Conservation (phyloP, 129 eudicot species). For the Flaveria trinervia region DNA sequence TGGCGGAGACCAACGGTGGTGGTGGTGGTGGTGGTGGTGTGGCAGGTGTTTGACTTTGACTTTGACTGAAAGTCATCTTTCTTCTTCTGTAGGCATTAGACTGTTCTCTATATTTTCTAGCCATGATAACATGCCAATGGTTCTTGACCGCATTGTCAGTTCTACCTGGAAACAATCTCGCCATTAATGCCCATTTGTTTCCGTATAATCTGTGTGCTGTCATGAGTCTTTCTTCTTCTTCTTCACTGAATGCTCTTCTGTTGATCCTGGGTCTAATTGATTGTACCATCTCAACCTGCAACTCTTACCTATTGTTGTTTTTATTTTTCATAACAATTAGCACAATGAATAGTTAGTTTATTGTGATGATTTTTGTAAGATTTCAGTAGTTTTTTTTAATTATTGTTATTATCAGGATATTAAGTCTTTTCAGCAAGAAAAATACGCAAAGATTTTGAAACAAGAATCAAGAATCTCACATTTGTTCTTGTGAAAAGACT, state of each 20-base stretch:
- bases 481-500: conserved; percentile 18
- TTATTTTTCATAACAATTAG: conserved; percentile 23
- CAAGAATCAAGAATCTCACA: conserved; percentile 15
- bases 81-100: conserved; percentile 39
- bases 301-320: conserved; percentile 63
- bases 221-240: conserved; percentile 72
- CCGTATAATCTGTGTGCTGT: conserved; percentile 66
- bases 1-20: not conserved
- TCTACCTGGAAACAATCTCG: conserved; percentile 77
- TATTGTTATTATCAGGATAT: too few species aligned
- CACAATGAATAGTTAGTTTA: too few species aligned
- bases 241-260: conserved; percentile 60
- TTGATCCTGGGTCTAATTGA: conserved; percentile 80
- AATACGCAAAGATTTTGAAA: conserved; percentile 11
- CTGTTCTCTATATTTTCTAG: conserved; percentile 61
- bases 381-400: too few species aligned
- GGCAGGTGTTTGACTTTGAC: conserved; percentile 35
- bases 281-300: conserved; percentile 91
- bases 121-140: conserved; percentile 92
- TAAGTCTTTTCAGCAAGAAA: conserved; percentile 14
- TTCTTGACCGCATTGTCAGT: conserved; percentile 88
- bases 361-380: too few species aligned
- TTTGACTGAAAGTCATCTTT: conserved; percentile 30
- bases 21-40: conserved; percentile 26
- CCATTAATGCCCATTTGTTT: conserved; percentile 79